Conservation (phyloP, 257 asterid species). For the Gynochthodes officinalis region DNA sequence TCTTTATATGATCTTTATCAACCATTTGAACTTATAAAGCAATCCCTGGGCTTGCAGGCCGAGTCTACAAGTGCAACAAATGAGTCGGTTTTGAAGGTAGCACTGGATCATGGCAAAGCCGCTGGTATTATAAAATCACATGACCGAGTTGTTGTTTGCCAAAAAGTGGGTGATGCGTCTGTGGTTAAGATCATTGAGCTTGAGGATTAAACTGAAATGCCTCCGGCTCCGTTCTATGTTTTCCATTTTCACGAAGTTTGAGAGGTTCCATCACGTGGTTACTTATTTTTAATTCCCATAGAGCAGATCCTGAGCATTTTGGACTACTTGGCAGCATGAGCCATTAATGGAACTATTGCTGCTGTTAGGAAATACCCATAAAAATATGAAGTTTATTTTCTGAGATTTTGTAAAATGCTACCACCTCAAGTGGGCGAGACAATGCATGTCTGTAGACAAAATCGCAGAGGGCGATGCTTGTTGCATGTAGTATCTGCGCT, state of each 20-base stretch:
- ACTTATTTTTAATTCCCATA: no score
- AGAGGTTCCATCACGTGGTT: no score
- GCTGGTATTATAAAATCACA: conserved; percentile 67
- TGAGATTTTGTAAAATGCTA: neutral
- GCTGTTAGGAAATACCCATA: neutral
- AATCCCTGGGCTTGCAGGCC: conserved; percentile 41
- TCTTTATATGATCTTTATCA: neutral
- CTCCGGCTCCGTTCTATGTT: neutral
- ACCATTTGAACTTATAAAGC: conserved; percentile 1
- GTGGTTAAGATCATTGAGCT: conserved; percentile 89
- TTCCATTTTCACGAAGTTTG: neutral
- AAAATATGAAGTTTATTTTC: neutral
- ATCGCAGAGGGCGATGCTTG: neutral
- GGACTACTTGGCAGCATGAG: neutral
- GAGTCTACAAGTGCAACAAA: conserved; percentile 59
- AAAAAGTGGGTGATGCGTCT: conserved; percentile 84
- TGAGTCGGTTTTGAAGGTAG: conserved; percentile 72
- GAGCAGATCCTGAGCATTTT: neutral
- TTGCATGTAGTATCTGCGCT: neutral
- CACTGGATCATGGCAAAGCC: conserved; percentile 74
- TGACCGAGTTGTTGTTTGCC: conserved; percentile 79
- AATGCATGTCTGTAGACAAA: neutral
- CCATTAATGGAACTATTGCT: neutral
- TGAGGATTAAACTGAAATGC: conserved; percentile 43
- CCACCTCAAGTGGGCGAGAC: neutral